These are phyloP conservation scores for Cadophora gregata DNA, from an alignment of 2,329 filamentous ascomycete species.

Conservation along the genomic window DNA sequence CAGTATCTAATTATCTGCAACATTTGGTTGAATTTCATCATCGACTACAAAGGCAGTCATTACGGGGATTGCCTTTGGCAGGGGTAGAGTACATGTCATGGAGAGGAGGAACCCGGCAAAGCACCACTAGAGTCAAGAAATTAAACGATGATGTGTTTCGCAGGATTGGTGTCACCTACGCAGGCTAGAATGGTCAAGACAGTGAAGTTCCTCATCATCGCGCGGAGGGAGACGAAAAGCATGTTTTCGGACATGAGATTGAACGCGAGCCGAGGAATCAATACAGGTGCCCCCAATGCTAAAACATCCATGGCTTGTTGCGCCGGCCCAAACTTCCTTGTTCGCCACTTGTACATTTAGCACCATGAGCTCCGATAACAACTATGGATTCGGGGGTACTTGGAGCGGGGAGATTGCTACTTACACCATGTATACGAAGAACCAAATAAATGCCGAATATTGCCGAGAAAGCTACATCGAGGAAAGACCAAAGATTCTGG, in stretches of 20 bases:
- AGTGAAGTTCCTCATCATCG: constrained; percentile 86
- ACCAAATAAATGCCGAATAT: constrained; percentile 74
- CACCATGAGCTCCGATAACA: background rate
- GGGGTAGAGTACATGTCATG: constrained; percentile 61
- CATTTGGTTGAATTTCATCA: background rate
- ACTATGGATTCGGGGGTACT: background rate
- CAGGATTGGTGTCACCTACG: background rate
- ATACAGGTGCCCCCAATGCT: constrained; percentile 78
- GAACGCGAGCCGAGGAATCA: constrained; percentile 81
- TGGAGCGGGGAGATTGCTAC: background rate
- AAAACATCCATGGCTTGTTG: constrained; percentile 79
- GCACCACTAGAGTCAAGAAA: constrained; percentile 63
- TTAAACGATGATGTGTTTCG: background rate
- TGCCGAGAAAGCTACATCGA: constrained; percentile 78
- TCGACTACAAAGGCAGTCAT: background rate
- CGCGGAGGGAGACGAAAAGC: constrained; percentile 78
- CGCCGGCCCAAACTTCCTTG: constrained; percentile 53
- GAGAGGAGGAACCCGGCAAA: constrained; percentile 83
- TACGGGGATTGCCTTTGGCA: background rate
- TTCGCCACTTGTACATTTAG: constrained; percentile 48
- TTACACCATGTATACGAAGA: constrained; percentile 66
- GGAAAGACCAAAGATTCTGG: constrained; percentile 87
- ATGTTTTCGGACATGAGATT: constrained; percentile 84
- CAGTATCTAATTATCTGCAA: background rate
- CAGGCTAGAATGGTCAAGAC: constrained; percentile 12